A percentile compares a stretch with the other conserved stretches of the same genome.
These are phyloP conservation scores for Stylosanthes scabra DNA, from an alignment of 331 rosid genomes.

Conservation along the genomic window DNA sequence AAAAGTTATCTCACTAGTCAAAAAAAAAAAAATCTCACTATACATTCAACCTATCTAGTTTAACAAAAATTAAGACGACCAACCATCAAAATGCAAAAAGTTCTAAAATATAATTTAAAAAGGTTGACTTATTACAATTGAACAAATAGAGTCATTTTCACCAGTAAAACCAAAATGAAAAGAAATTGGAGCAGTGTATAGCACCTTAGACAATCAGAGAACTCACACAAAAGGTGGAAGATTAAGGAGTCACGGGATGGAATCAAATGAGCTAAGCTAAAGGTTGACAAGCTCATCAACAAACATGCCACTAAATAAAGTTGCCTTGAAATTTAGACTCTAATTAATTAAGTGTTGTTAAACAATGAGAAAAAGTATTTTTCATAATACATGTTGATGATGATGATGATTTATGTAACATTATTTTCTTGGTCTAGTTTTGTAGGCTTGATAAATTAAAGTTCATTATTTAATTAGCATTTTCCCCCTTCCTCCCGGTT, in stretches of 20 bases:
- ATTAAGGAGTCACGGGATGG: neutral
- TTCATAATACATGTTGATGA: neutral
- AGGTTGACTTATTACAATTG: too few species aligned
- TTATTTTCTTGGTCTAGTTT: conserved; percentile 1
- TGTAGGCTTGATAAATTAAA: neutral
- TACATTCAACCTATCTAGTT: too few species aligned
- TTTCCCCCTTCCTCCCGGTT: too few species aligned
- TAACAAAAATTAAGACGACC: too few species aligned
- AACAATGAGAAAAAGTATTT: neutral
- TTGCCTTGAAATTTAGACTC: neutral
- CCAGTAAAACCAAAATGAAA: too few species aligned
- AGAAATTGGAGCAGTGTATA: neutral
- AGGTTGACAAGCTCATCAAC: neutral
- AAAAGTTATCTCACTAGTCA: too few species aligned
- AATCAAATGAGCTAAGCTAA: neutral
- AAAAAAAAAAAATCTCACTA: too few species aligned
- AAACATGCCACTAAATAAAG: neutral
- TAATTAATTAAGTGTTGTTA: neutral
- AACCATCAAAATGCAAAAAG: too few species aligned
- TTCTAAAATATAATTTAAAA: too few species aligned
- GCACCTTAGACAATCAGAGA: neutral
- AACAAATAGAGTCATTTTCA: neutral
- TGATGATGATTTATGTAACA: conserved; percentile 3
- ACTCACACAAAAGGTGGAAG: neutral
- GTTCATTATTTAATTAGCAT: neutral